Conservation (phyloP, 2,329 filamentous ascomycete species). For the Huntiella savannae region DNA sequence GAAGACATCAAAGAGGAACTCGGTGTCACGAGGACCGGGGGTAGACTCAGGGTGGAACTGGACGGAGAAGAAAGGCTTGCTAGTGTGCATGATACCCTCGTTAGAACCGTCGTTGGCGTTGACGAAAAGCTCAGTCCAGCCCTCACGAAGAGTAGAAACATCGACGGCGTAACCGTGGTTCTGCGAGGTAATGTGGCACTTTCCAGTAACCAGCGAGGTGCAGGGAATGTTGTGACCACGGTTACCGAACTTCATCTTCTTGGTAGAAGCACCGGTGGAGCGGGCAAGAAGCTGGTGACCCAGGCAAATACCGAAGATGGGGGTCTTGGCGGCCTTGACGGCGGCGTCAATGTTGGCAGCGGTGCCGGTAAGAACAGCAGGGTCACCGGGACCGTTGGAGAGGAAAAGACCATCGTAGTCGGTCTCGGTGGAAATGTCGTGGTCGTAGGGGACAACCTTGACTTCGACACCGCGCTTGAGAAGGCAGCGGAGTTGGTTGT, state of each 20-base stretch:
- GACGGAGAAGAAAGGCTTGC: slow-evolving; percentile 91
- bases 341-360: slow-evolving; percentile 61
- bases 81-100: slow-evolving; percentile 80
- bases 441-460: slow-evolving; percentile 87
- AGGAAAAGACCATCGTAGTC: slow-evolving; percentile 95
- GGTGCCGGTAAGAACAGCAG: slow-evolving; percentile 62
- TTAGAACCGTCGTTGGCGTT: slow-evolving; percentile 98
- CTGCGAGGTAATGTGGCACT: slow-evolving; percentile 97
- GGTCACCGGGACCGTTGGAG: slow-evolving; percentile 93
- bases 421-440: slow-evolving; percentile 62
- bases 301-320: slow-evolving; percentile 90
- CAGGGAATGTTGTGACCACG: slow-evolving; percentile 96
- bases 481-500: slow-evolving; percentile 90
- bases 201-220: slow-evolving; percentile 85
- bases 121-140: slow-evolving; percentile 88
- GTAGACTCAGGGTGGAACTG: slow-evolving; percentile 98
- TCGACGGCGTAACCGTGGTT: slow-evolving; percentile 96
- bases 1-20: slow-evolving; percentile 95
- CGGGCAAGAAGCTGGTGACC: slow-evolving; percentile 85
- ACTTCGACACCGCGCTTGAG: slow-evolving; percentile 84
- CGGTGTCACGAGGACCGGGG: slow-evolving; percentile 84
- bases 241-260: slow-evolving; percentile 99
- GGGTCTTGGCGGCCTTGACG: slow-evolving; percentile 60
- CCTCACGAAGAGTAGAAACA: slow-evolving; percentile 49
- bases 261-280: slow-evolving; percentile 65